Percentiles rank a stretch among this genome's conserved stretches.
These are phyloP conservation scores for Rhodomyrtus psidioides DNA, from an alignment of 441 rosid genomes.

Conservation along the genomic window DNA sequence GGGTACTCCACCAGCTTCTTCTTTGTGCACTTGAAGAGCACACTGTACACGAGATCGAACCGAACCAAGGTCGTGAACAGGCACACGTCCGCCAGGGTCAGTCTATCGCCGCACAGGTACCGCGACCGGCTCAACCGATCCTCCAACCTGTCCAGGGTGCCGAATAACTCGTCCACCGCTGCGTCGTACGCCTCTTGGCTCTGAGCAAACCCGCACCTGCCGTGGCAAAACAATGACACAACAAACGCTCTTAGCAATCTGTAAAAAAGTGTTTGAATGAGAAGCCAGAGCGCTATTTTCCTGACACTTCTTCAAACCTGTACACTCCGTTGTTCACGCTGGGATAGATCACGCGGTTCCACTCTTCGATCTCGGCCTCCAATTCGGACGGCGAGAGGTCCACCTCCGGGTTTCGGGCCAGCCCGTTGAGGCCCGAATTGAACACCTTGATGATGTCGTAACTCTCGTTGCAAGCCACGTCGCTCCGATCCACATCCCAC, in stretches of 20 bases:
- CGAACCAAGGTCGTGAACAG: slow-evolving; percentile 77
- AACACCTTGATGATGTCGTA: slow-evolving; percentile 64
- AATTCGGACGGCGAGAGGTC: slow-evolving; percentile 50
- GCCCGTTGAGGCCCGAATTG: slow-evolving; percentile 49
- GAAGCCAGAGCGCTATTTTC: not conserved
- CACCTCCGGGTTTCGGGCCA: slow-evolving; percentile 39
- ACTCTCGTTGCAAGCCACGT: slow-evolving; percentile 77
- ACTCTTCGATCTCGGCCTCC: slow-evolving; percentile 45
- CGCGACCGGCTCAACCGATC: slow-evolving; percentile 41
- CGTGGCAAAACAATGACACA: not conserved
- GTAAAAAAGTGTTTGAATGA: not conserved
- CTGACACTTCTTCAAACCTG: slow-evolving; percentile 23
- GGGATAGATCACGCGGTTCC: slow-evolving; percentile 73
- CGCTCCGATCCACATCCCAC: slow-evolving; percentile 58
- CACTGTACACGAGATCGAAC: slow-evolving; percentile 71
- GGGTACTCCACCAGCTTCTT: slow-evolving; percentile 68
- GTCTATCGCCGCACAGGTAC: slow-evolving; percentile 62
- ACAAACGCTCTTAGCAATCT: not conserved
- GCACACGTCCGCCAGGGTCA: slow-evolving; percentile 70
- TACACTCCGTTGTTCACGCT: slow-evolving; percentile 80
- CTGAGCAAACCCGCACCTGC: slow-evolving; percentile 86
- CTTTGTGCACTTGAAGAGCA: slow-evolving; percentile 77
- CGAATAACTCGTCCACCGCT: slow-evolving; percentile 56
- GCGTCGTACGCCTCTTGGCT: slow-evolving; percentile 74
- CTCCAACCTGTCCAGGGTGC: slow-evolving; percentile 50